Evolutionary conservation across 805 yeast genomes (phyloP).

Genomic region (Novakomyces olei): DNA sequence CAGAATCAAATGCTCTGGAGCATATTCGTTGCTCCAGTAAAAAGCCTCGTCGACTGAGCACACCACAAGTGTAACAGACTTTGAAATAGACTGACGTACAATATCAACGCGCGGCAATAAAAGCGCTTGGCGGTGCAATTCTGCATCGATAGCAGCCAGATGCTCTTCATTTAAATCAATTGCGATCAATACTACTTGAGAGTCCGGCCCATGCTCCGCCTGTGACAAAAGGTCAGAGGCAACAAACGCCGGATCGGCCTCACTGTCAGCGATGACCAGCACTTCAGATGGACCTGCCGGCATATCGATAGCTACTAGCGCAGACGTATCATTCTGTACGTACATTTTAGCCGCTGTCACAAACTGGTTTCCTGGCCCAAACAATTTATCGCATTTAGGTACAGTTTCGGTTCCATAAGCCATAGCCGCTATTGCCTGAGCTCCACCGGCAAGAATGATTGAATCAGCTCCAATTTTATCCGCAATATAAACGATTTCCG

Average conservation of each 20-base stretch:
- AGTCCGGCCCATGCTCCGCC: constrained; percentile 97
- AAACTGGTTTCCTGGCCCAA: constrained; percentile 98
- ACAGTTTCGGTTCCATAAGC: constrained; percentile 91
- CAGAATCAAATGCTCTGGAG: constrained; percentile 92
- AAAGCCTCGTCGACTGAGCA: constrained; percentile 58
- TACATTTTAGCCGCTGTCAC: constrained; percentile 98
- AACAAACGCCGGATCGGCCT: constrained; percentile 84
- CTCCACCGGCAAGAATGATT: constrained; percentile 94
- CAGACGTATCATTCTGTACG: constrained; percentile 85
- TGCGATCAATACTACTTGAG: constrained; percentile 84
- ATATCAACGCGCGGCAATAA: constrained; percentile 79
- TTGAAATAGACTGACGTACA: constrained; percentile 75
- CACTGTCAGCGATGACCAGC: constrained; percentile 68
- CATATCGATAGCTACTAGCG: constrained; percentile 92
- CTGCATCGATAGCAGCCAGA: constrained; percentile 49
- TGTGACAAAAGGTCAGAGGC: constrained; percentile 92
- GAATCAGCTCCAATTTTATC: constrained; percentile 79
- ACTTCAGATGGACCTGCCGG: constrained; percentile 99
- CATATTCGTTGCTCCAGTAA: constrained; percentile 69
- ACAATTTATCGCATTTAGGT: constrained; percentile 84
- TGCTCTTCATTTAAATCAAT: constrained; percentile 42
- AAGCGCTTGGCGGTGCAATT: constrained; percentile 65
- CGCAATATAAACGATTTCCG: constrained; percentile 95
- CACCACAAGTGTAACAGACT: constrained; percentile 63
- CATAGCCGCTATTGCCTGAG: constrained; percentile 97